These are phyloP conservation scores for Claviceps purpurea DNA, from an alignment of 2,329 filamentous ascomycete species.

Conservation along the genomic window DNA sequence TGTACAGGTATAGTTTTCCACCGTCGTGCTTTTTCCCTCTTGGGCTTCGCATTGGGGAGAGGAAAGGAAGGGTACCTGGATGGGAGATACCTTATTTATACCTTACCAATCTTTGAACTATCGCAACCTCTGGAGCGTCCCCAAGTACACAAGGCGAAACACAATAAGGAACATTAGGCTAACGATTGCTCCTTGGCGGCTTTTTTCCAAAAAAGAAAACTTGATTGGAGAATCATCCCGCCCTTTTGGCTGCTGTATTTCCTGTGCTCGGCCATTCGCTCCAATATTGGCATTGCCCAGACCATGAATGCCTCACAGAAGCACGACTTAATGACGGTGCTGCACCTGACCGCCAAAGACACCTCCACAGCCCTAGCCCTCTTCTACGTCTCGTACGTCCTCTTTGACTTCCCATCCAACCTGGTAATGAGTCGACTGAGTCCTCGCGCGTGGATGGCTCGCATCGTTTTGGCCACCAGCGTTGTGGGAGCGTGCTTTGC, in stretches of 20 bases:
- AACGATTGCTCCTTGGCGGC: neutral
- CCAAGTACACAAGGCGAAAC: too few species aligned
- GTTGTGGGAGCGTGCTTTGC: constrained; percentile 74
- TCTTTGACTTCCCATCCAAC: constrained; percentile 83
- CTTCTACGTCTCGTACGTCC: constrained; percentile 85
- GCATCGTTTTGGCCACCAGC: constrained; percentile 79
- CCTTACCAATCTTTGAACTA: too few species aligned
- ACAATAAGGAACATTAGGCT: neutral
- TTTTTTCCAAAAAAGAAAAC: constrained; percentile 27
- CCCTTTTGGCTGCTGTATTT: constrained; percentile 87
- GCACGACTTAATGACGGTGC: constrained; percentile 62
- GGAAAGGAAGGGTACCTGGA: neutral
- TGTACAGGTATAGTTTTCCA: constrained; percentile 29
- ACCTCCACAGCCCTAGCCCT: constrained; percentile 73
- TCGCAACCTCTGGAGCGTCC: too few species aligned
- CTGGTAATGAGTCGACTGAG: constrained; percentile 76
- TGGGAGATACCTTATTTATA: too few species aligned
- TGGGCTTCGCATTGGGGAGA: neutral
- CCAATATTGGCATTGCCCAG: constrained; percentile 85
- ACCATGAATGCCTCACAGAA: constrained; percentile 67
- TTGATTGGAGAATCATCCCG: constrained; percentile 47
- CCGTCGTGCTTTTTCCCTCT: neutral
- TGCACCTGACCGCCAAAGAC: constrained; percentile 59
- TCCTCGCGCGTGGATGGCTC: constrained; percentile 81
- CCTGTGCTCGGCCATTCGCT: constrained; percentile 79